Percentiles rank a stretch among this genome's conserved stretches.
Conservation (phyloP, 441 rosid species). For the Arabidopsis lyrata region DNA sequence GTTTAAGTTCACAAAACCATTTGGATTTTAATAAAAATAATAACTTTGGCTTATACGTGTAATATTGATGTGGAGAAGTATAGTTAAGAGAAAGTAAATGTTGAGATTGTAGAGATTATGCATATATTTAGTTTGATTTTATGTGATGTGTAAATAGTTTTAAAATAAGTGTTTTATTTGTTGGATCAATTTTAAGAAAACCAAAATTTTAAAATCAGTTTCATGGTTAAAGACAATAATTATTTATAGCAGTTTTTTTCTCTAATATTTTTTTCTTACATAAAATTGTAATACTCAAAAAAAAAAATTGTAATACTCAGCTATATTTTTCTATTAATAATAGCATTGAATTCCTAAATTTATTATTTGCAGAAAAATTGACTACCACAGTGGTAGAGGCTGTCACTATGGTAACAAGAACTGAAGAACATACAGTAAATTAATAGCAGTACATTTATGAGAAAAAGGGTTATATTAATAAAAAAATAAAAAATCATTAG, state of each 20-base stretch:
- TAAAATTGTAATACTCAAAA: no score
- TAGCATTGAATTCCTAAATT: constrained; percentile 28
- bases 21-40: background rate
- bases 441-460: constrained; percentile 1
- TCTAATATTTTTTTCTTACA: background rate
- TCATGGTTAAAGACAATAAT: background rate
- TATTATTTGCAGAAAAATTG: constrained; percentile 40
- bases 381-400: constrained; percentile 32
- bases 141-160: background rate
- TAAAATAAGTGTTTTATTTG: background rate
- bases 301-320: constrained; percentile 4
- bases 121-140: background rate
- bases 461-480: background rate
- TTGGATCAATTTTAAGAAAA: background rate
- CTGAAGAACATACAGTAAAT: background rate
- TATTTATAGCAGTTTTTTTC: background rate
- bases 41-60: background rate
- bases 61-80: background rate
- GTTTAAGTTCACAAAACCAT: no score
- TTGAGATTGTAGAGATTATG: background rate
- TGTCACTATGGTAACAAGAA: constrained; percentile 29
- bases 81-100: background rate
- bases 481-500: background rate
- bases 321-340: constrained; percentile 10
- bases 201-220: background rate